Evolutionary conservation across 441 rosid species (phyloP).

Genomic region (Pelargonium cotyledonis): DNA sequence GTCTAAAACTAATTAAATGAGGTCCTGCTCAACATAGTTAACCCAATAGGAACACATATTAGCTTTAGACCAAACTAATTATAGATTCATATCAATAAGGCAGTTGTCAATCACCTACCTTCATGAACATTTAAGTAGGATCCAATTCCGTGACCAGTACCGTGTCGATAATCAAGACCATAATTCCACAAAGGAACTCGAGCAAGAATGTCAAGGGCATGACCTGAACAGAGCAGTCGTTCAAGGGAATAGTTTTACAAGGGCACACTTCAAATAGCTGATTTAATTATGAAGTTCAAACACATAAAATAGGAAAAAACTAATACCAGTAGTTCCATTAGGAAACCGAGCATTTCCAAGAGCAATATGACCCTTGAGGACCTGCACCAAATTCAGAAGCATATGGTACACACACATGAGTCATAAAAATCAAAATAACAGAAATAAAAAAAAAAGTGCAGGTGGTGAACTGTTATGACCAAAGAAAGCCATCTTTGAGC

Average conservation of each 20-base stretch:
- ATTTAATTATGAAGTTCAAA: slow-evolving; percentile 5
- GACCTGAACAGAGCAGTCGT: slow-evolving; percentile 34
- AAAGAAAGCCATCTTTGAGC: too few relatives aligned
- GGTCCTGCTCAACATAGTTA: slow-evolving; percentile 51
- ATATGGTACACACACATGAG: not conserved
- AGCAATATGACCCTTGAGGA: slow-evolving; percentile 88
- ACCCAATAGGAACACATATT: slow-evolving; percentile 11
- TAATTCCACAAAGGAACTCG: slow-evolving; percentile 80
- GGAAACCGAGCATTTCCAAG: slow-evolving; percentile 81
- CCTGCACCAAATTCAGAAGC: slow-evolving; percentile 36
- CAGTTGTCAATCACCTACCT: slow-evolving; percentile 41
- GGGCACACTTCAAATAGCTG: not conserved
- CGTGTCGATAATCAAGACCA: slow-evolving; percentile 94
- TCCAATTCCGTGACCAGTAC: slow-evolving; percentile 97
- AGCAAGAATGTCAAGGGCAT: slow-evolving; percentile 86
- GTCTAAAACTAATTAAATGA: slow-evolving; percentile 79
- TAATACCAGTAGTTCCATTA: slow-evolving; percentile 76
- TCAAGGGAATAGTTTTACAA: slow-evolving; percentile 6
- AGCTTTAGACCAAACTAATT: slow-evolving; percentile 13
- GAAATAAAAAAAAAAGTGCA: not conserved
- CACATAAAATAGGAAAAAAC: slow-evolving; percentile 8
- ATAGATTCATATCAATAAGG: slow-evolving; percentile 3
- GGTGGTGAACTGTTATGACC: too few relatives aligned
- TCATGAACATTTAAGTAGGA: slow-evolving; percentile 93
- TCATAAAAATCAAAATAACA: slow-evolving; percentile 2